Conservation (phyloP, 169 alveolate genomes). For the Plasmodium fragile region DNA sequence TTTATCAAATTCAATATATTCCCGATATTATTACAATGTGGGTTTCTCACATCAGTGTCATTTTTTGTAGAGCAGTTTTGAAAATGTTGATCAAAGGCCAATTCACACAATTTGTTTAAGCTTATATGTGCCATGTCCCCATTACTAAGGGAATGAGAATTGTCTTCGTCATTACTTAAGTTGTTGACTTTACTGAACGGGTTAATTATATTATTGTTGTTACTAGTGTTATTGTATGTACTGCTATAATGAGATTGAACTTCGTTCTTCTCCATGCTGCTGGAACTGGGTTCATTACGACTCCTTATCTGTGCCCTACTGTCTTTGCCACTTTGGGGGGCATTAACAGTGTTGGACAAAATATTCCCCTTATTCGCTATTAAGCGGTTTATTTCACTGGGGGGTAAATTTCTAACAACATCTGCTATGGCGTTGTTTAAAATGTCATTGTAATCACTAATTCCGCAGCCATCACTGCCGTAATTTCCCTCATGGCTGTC, state of each 20-base stretch:
- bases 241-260: not conserved
- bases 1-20: not conserved
- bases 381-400: slow-evolving; percentile 11
- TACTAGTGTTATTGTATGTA: not conserved
- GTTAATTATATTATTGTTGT: not conserved
- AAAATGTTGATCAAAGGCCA: not conserved
- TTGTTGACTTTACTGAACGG: not conserved
- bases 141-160: not conserved
- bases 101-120: not conserved
- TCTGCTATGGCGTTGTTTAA: not conserved
- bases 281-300: not conserved
- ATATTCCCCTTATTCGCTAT: slow-evolving; percentile 10
- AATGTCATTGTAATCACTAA: not conserved
- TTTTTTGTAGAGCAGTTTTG: not conserved
- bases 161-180: not conserved
- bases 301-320: not conserved
- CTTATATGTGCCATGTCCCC: not conserved
- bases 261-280: not conserved
- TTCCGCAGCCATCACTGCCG: not conserved
- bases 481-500: not conserved
- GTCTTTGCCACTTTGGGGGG: not conserved
- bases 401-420: slow-evolving; percentile 9
- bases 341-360: not conserved
- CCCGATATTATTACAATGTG: not conserved
- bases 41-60: not conserved